Evolutionary conservation across 768 basidiomycete species (phyloP).

Genomic region (Rhodosporidiobolus sp.): DNA sequence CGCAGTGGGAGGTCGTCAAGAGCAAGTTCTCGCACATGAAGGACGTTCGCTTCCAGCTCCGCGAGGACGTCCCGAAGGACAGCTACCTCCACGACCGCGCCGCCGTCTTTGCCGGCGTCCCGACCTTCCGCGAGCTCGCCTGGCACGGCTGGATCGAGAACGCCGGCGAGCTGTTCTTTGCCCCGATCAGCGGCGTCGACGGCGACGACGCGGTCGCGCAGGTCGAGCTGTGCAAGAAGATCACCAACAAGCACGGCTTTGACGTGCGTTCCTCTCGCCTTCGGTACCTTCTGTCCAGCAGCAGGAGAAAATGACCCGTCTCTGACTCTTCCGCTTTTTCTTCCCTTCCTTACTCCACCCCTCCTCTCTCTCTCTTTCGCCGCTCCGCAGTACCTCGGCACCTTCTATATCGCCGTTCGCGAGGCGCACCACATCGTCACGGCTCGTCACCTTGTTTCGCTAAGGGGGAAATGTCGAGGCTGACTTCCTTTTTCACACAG

Average conservation of each 20-base stretch:
- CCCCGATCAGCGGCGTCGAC: slow-evolving; percentile 19
- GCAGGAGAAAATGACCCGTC: too few species aligned
- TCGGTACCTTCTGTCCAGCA: too few species aligned
- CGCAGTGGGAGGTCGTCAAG: slow-evolving; percentile 25
- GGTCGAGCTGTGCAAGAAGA: slow-evolving; percentile 24
- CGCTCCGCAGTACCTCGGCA: slow-evolving; percentile 16
- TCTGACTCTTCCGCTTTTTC: too few species aligned
- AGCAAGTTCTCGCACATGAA: slow-evolving; percentile 15
- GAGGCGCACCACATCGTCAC: slow-evolving; percentile 2
- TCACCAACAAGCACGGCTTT: slow-evolving; percentile 20
- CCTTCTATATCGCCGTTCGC: slow-evolving; percentile 24
- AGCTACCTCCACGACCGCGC: slow-evolving; percentile 28
- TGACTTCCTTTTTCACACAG: neutral
- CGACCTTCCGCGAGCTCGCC: slow-evolving; percentile 35
- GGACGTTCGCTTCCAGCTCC: slow-evolving; percentile 21
- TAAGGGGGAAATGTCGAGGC: too few species aligned
- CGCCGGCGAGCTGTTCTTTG: slow-evolving; percentile 36
- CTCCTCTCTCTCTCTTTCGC: too few species aligned
- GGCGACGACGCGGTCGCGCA: slow-evolving; percentile 15
- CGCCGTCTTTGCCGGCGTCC: slow-evolving; percentile 34
- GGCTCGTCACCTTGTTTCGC: too few species aligned
- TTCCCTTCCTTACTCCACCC: too few species aligned
- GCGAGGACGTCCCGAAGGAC: neutral
- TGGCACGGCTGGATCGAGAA: slow-evolving; percentile 37
- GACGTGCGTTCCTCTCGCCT: slow-evolving; percentile 3